Evolutionary conservation across 1,284 basidiomycete genomes (phyloP).

Genomic region (Phellinidium pouzarii): DNA sequence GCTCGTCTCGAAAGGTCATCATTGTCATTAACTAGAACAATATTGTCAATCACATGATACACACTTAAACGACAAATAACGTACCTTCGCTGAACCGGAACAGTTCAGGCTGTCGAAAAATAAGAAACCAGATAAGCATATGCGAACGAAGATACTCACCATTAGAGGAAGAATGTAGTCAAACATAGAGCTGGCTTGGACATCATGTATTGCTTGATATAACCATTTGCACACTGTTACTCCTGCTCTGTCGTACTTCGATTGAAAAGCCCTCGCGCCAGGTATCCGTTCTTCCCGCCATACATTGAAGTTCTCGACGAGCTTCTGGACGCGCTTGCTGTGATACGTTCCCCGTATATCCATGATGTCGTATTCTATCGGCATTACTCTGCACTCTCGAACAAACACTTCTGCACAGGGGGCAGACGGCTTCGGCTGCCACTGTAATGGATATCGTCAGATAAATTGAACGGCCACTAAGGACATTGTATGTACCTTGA

Average conservation of each 20-base stretch:
- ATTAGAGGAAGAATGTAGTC: constrained; percentile 77
- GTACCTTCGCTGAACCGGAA: constrained; percentile 66
- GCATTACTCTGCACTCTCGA: constrained; percentile 56
- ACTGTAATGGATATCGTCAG: constrained; percentile 31
- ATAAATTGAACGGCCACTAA: background rate
- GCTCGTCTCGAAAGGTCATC: constrained; percentile 57
- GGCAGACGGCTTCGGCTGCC: constrained; percentile 63
- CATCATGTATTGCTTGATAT: constrained; percentile 64
- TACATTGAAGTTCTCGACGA: constrained; percentile 55
- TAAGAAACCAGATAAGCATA: background rate
- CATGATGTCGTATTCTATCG: constrained; percentile 66
- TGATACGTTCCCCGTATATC: constrained; percentile 67
- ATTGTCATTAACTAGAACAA: constrained; percentile 63
- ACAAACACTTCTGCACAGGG: constrained; percentile 67
- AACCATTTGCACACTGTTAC: constrained; percentile 71
- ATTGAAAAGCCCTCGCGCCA: constrained; percentile 72
- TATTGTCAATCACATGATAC: background rate
- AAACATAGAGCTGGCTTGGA: constrained; percentile 67
- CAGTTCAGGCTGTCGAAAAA: constrained; percentile 49
- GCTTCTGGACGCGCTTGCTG: constrained; percentile 46
- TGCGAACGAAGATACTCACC: constrained; percentile 34
- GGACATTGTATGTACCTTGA: constrained; percentile 44
- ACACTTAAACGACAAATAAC: constrained; percentile 13
- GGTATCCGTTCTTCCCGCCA: constrained; percentile 68
- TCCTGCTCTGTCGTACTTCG: constrained; percentile 74